A percentile compares a stretch with the other conserved stretches of the same genome.
Conservation (phyloP, 306 rosid species). For the Betula pendula region DNA sequence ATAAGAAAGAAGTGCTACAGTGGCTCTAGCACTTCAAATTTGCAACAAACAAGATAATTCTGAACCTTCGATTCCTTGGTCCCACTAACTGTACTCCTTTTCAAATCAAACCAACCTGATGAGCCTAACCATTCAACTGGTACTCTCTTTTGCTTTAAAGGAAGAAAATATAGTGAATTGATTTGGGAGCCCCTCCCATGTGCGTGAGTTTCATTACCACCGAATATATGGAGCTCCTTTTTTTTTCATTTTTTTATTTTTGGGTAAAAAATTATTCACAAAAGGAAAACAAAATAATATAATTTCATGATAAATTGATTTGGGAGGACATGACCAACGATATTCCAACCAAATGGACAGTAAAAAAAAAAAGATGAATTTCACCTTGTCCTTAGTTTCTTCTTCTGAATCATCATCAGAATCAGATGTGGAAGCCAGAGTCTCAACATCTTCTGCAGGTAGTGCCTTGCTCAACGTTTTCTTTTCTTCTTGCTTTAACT, state of each 20-base stretch:
- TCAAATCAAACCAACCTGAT: conserved; percentile 5
- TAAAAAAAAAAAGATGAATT: conserved; percentile 15
- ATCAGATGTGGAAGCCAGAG: conserved; percentile 52
- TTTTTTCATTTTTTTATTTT: not conserved
- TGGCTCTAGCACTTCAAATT: conserved; percentile 2
- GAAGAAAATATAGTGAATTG: not conserved
- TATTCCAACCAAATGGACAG: not conserved
- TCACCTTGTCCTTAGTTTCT: conserved; percentile 65
- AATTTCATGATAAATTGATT: conserved; percentile 1
- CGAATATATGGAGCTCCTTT: not conserved
- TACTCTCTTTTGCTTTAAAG: conserved; percentile 19
- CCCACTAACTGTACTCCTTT: conserved; percentile 5
- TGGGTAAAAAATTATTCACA: not conserved
- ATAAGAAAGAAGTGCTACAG: conserved; percentile 5
- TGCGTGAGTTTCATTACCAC: conserved; percentile 4
- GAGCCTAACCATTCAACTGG: conserved; percentile 4
- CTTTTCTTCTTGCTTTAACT: conserved; percentile 68
- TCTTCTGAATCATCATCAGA: conserved; percentile 54
- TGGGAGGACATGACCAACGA: conserved; percentile 4
- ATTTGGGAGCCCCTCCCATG: not conserved
- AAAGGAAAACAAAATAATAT: not conserved
- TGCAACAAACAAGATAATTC: conserved; percentile 4
- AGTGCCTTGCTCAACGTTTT: conserved; percentile 56
- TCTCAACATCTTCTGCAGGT: conserved; percentile 57
- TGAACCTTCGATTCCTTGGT: conserved; percentile 18